These are phyloP conservation scores for Graphiopsis chlorocephala DNA, from an alignment of 2,329 filamentous ascomycete genomes.

Conservation along the genomic window DNA sequence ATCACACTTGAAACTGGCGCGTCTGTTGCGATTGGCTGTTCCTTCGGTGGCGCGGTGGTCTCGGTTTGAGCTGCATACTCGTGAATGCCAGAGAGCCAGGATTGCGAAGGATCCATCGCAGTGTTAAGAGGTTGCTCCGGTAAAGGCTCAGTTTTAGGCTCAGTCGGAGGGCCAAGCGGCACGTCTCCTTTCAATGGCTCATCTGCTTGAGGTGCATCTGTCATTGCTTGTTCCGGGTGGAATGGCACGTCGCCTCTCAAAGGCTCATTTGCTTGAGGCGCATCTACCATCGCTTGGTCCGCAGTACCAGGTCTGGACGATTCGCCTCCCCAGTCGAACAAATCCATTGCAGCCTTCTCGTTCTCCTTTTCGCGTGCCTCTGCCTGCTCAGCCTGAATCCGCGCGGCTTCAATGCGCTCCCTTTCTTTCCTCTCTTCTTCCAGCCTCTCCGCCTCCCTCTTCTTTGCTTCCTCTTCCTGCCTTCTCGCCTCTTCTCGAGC, in stretches of 20 bases:
- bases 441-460: slow-evolving; percentile 24
- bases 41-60: background rate
- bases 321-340: slow-evolving; percentile 11
- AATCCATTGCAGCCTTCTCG: slow-evolving; percentile 6
- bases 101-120: slow-evolving; percentile 21
- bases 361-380: slow-evolving; percentile 10
- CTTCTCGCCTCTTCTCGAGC: slow-evolving; percentile 8
- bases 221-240: slow-evolving; percentile 20
- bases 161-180: background rate
- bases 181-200: background rate
- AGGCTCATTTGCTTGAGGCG: background rate
- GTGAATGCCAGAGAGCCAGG: slow-evolving; percentile 45
- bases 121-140: background rate
- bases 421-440: slow-evolving; percentile 25
- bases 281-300: slow-evolving; percentile 5
- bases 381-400: slow-evolving; percentile 12
- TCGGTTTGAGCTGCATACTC: slow-evolving; percentile 33
- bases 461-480: slow-evolving; percentile 6
- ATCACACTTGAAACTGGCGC: slow-evolving; percentile 14
- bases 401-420: slow-evolving; percentile 18
- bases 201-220: background rate
- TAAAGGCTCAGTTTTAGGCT: background rate
- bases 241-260: background rate
- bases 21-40: slow-evolving; percentile 20
- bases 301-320: slow-evolving; percentile 12